Conservation (phyloP, 306 rosid species). For the Quercus bicolor region DNA sequence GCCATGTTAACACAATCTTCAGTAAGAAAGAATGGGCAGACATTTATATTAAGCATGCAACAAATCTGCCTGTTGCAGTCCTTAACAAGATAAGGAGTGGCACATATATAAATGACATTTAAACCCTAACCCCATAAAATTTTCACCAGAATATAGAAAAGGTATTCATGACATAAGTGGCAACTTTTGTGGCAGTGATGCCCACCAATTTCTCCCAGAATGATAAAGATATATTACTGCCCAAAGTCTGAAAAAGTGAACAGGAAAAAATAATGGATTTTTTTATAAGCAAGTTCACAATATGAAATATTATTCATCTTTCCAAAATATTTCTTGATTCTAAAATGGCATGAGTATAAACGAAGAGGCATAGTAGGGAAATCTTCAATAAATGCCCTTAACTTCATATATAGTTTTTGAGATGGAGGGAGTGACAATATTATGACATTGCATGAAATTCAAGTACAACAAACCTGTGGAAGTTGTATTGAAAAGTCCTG, state of each 20-base stretch:
- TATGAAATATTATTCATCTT: neutral
- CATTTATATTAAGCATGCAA: neutral
- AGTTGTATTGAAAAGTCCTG: constrained; percentile 96
- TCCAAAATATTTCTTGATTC: neutral
- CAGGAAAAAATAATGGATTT: neutral
- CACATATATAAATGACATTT: neutral
- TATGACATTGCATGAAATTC: constrained; percentile 15
- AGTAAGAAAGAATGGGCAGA: neutral
- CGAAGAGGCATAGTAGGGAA: neutral
- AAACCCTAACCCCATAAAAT: neutral
- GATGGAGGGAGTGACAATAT: constrained; percentile 8
- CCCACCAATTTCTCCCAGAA: neutral
- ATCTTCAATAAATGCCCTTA: neutral
- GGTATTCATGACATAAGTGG: constrained; percentile 12
- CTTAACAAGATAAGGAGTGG: neutral
- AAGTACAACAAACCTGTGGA: constrained; percentile 82
- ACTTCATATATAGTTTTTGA: neutral
- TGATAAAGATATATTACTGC: neutral
- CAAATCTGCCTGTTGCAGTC: neutral
- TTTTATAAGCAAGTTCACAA: neutral
- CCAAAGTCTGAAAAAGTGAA: neutral
- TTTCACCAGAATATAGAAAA: neutral
- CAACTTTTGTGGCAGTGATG: neutral
- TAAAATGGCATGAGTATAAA: neutral
- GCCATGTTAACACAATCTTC: neutral